Conservation (phyloP, 2,329 filamentous ascomycete genomes). For the Monilinia vaccinii-corymbosi region DNA sequence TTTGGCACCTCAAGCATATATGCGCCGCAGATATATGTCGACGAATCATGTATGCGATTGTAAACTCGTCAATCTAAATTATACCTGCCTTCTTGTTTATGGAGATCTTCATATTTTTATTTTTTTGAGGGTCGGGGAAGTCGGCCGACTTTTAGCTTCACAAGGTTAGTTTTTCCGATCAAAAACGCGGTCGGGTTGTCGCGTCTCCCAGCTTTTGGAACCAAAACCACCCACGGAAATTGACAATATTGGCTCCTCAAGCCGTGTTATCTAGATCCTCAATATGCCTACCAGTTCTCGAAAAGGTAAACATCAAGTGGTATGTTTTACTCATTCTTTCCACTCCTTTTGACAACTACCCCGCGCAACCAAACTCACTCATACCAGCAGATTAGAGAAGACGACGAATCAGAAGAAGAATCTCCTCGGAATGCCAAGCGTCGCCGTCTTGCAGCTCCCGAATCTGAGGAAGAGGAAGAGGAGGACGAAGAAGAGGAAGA, state of each 20-base stretch:
- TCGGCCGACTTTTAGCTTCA: not conserved
- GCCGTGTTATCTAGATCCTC: too few relatives aligned
- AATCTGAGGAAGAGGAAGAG: constrained; percentile 24
- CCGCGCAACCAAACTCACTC: constrained; percentile 4
- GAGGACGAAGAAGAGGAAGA: constrained; percentile 19
- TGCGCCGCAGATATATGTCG: constrained; percentile 19
- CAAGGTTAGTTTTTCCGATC: not conserved
- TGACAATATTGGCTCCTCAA: not conserved
- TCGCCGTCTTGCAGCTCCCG: constrained; percentile 11
- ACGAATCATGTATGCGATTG: constrained; percentile 29
- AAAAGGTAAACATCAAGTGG: not conserved
- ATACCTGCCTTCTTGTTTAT: not conserved
- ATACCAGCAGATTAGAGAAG: constrained; percentile 17
- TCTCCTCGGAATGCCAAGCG: constrained; percentile 20
- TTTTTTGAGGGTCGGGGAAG: not conserved
- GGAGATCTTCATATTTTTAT: not conserved
- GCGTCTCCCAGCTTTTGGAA: not conserved
- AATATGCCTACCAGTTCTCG: not conserved
- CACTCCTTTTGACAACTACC: not conserved
- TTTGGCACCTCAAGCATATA: constrained; percentile 29
- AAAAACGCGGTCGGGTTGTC: not conserved
- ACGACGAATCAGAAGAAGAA: constrained; percentile 24
- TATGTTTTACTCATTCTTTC: not conserved
- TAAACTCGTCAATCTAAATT: not conserved
- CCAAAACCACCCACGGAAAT: not conserved